A percentile compares a stretch with the other conserved stretches of the same genome.
These are phyloP conservation scores for Vigna nakashimae DNA, from an alignment of 306 rosid species.

Conservation along the genomic window DNA sequence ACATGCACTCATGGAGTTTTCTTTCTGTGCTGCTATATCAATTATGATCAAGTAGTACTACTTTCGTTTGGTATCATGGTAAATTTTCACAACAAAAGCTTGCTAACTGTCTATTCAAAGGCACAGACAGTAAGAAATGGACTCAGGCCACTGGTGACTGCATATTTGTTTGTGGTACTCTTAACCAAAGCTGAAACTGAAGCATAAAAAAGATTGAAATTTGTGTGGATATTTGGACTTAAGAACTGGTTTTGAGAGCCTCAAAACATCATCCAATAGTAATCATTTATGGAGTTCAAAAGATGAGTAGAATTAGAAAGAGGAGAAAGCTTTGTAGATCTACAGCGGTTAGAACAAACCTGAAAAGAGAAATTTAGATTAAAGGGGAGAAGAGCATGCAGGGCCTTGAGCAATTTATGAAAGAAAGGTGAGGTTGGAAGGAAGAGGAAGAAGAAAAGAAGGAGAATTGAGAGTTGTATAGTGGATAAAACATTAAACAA, in stretches of 20 bases:
- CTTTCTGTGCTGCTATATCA: not conserved
- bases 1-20: constrained; percentile 21
- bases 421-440: too few relatives aligned
- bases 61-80: not conserved
- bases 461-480: not conserved
- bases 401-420: constrained; percentile 1
- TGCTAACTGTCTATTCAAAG: not conserved
- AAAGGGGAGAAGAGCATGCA: not conserved
- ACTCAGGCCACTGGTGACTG: too few relatives aligned
- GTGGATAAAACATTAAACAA: not conserved
- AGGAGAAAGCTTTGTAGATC: not conserved
- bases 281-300: too few relatives aligned
- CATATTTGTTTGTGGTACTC: not conserved
- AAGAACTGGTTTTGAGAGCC: too few relatives aligned
- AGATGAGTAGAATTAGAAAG: not conserved
- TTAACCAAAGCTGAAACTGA: not conserved
- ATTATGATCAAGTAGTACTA: not conserved
- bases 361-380: not conserved
- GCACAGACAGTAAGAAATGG: not conserved
- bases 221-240: not conserved
- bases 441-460: too few relatives aligned
- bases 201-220: not conserved
- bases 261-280: too few relatives aligned
- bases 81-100: not conserved
- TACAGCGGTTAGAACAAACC: constrained; percentile 13